phyloP scores from a whole-genome alignment of 2,329 filamentous ascomycete species.

The Colletotrichum acutatum region DNA sequence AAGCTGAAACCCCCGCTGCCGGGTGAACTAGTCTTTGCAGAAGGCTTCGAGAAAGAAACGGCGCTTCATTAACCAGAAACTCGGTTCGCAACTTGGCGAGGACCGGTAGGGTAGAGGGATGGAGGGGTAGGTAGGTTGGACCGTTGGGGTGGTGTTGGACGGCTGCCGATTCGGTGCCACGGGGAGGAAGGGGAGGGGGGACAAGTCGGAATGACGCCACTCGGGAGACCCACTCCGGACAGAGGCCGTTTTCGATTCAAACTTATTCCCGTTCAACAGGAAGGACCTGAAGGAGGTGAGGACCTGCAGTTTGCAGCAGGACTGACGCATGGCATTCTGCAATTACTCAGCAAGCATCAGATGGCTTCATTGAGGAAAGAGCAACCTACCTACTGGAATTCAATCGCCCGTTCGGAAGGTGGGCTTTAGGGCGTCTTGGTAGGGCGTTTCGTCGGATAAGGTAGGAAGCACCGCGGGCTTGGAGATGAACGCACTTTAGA shows the following conservation, averaged over 20 bases:
- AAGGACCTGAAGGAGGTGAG: not conserved
- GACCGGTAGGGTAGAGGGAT: not conserved
- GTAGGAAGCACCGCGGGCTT: not conserved
- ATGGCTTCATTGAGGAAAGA: not conserved
- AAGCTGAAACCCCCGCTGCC: not conserved
- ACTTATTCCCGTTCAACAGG: not conserved
- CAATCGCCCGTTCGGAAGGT: not conserved
- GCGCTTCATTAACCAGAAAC: conserved; percentile 12
- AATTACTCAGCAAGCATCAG: conserved; percentile 25
- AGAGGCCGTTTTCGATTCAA: not conserved
- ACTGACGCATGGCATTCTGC: not conserved
- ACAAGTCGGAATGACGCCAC: conserved; percentile 30
- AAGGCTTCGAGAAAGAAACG: not conserved
- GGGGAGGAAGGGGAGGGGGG: not conserved
- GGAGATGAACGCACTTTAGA: not conserved
- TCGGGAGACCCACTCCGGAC: not conserved
- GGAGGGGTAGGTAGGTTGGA: not conserved
- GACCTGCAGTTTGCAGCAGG: not conserved
- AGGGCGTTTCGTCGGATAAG: not conserved
- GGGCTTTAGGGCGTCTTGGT: not conserved
- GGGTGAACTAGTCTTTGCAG: not conserved
- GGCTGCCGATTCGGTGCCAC: conserved; percentile 15
- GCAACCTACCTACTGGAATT: no score
- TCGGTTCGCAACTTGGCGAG: not conserved
- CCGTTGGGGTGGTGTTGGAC: not conserved